phyloP scores from a whole-genome alignment of 306 rosid genomes.

The Senna tora region DNA sequence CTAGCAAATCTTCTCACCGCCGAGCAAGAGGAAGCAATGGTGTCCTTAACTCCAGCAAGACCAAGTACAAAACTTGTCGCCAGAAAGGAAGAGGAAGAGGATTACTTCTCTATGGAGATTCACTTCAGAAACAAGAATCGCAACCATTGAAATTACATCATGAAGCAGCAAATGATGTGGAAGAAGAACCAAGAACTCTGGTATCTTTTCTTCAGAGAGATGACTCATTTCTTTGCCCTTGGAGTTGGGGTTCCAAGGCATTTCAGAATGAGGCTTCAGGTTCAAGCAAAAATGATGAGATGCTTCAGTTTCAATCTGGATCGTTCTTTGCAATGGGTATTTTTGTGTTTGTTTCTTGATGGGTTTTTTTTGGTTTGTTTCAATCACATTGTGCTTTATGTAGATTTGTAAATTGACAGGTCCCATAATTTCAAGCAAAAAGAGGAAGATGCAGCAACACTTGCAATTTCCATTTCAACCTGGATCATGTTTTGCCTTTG shows the following conservation, averaged over 20 bases:
- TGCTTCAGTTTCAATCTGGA: no score
- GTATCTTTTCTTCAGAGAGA: conserved; percentile 39
- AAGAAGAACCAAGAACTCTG: not conserved
- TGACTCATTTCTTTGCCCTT: conserved; percentile 38
- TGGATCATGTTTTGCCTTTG: conserved; percentile 20
- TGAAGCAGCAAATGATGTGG: no score
- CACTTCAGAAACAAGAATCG: not conserved
- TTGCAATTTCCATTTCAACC: conserved; percentile 23
- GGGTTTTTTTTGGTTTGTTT: no score
- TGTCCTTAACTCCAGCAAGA: not conserved
- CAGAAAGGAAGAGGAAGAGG: not conserved
- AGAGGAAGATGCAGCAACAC: not conserved
- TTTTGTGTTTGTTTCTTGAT: no score
- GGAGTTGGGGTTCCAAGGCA: conserved; percentile 23
- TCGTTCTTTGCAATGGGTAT: no score
- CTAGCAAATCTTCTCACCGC: not conserved
- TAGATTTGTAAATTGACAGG: no score
- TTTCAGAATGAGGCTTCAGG: not conserved
- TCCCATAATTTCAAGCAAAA: not conserved
- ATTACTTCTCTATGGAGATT: not conserved
- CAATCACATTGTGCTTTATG: no score
- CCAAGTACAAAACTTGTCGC: not conserved
- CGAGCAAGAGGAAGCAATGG: not conserved
- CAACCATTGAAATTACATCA: not conserved
- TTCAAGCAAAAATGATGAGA: not conserved